phyloP scores from a whole-genome alignment of 2,329 filamentous ascomycete genomes.

The Pyricularia pennisetigena region DNA sequence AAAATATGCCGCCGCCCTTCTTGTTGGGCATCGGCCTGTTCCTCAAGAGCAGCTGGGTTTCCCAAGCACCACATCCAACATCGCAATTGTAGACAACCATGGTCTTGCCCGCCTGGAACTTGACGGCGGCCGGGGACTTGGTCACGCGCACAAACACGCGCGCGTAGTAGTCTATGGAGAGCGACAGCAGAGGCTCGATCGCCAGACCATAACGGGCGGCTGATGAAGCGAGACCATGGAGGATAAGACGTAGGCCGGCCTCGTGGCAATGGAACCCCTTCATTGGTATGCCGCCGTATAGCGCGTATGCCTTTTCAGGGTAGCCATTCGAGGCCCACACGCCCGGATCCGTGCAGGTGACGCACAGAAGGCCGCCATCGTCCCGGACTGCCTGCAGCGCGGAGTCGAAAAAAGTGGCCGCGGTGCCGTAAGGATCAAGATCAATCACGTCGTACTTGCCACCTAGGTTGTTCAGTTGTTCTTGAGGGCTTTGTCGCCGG shows the following conservation, averaged over 20 bases:
- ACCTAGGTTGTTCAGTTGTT: constrained; percentile 25
- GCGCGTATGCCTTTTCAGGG: constrained; percentile 81
- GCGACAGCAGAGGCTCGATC: constrained; percentile 82
- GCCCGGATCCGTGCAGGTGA: constrained; percentile 93
- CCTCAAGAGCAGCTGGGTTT: constrained; percentile 66
- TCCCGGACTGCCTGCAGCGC: constrained; percentile 75
- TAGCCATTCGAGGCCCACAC: constrained; percentile 94
- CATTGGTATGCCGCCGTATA: constrained; percentile 85
- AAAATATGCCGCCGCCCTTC: constrained; percentile 58
- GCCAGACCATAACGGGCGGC: constrained; percentile 79
- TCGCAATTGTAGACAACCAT: constrained; percentile 94
- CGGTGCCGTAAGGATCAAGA: constrained; percentile 90
- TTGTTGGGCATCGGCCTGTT: constrained; percentile 64
- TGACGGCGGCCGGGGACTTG: constrained; percentile 75
- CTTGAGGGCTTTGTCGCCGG: constrained; percentile 13
- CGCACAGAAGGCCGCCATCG: constrained; percentile 83
- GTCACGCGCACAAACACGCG: constrained; percentile 78
- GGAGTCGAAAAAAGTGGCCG: constrained; percentile 83
- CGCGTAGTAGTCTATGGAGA: constrained; percentile 94
- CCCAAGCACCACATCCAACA: constrained; percentile 82
- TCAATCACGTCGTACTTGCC: constrained; percentile 86
- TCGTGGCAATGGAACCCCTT: constrained; percentile 86
- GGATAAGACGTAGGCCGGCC: constrained; percentile 74
- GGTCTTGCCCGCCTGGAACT: constrained; percentile 80
- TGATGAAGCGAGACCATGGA: constrained; percentile 70